Conservation (phyloP, 192 early-diverging fungal genomes). For the Backusella circina region DNA sequence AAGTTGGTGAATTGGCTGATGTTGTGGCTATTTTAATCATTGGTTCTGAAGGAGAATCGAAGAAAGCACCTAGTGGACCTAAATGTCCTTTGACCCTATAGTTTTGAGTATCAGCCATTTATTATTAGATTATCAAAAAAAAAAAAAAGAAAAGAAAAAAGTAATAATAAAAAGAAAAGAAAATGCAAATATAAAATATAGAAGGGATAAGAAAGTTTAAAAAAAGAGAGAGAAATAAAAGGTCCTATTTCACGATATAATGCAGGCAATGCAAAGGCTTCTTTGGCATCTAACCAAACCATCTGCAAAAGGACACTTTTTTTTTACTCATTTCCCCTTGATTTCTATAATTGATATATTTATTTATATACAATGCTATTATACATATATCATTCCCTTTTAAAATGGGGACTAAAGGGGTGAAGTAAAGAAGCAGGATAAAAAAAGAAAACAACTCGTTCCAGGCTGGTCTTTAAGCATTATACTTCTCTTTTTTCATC, state of each 20-base stretch:
- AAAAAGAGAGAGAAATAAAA: background rate
- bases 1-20: background rate
- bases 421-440: background rate
- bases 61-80: background rate
- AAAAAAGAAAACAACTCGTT: background rate
- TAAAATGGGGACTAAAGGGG: background rate
- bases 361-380: background rate
- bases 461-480: background rate
- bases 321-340: background rate
- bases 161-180: background rate
- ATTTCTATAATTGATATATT: background rate
- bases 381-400: background rate
- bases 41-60: background rate
- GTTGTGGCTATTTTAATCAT: background rate
- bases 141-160: background rate
- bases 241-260: background rate
- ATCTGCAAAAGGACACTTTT: background rate
- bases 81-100: background rate
- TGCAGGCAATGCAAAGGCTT: background rate
- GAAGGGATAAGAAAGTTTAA: constrained; percentile 1
- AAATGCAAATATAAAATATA: background rate
- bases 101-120: background rate
- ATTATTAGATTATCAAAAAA: background rate
- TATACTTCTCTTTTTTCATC: background rate
- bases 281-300: constrained; percentile 10